A percentile compares a stretch with the other conserved stretches of the same genome.
Evolutionary conservation across 768 basidiomycete genomes (phyloP).

Genomic region (Suillus variegatus): DNA sequence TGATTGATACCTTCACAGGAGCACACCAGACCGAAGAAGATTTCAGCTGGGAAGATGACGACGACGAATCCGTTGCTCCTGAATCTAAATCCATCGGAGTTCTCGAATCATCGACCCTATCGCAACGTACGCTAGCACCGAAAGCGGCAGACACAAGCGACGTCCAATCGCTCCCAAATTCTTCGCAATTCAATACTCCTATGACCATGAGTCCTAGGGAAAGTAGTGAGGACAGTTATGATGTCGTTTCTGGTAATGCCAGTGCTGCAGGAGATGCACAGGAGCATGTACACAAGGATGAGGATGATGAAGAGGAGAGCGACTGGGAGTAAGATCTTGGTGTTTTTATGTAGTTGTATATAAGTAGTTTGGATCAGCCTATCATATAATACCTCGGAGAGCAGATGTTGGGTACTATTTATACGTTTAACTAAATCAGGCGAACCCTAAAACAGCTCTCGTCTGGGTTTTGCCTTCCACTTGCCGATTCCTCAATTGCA

Average conservation of each 20-base stretch:
- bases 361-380: constrained; percentile 4
- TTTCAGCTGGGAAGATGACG: constrained; percentile 91
- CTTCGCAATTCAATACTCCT: constrained; percentile 37
- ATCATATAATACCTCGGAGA: neutral
- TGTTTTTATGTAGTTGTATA: constrained; percentile 19
- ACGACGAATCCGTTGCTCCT: constrained; percentile 58
- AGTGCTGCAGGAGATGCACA: constrained; percentile 40
- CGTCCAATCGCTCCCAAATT: constrained; percentile 25
- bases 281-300: constrained; percentile 32
- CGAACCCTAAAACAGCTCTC: neutral
- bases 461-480: neutral
- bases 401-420: constrained; percentile 7
- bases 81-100: constrained; percentile 11
- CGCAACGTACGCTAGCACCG: constrained; percentile 28
- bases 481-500: constrained; percentile 1
- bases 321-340: constrained; percentile 59
- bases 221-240: constrained; percentile 68
- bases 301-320: constrained; percentile 41
- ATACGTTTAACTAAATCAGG: constrained; percentile 8
- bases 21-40: constrained; percentile 76
- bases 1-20: constrained; percentile 36
- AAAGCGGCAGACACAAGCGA: constrained; percentile 19
- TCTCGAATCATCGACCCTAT: constrained; percentile 18
- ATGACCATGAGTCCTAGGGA: constrained; percentile 48
- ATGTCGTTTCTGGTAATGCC: constrained; percentile 58